These are phyloP conservation scores for Ophiostoma ips DNA, from an alignment of 2,329 filamentous ascomycete species.

Conservation along the genomic window DNA sequence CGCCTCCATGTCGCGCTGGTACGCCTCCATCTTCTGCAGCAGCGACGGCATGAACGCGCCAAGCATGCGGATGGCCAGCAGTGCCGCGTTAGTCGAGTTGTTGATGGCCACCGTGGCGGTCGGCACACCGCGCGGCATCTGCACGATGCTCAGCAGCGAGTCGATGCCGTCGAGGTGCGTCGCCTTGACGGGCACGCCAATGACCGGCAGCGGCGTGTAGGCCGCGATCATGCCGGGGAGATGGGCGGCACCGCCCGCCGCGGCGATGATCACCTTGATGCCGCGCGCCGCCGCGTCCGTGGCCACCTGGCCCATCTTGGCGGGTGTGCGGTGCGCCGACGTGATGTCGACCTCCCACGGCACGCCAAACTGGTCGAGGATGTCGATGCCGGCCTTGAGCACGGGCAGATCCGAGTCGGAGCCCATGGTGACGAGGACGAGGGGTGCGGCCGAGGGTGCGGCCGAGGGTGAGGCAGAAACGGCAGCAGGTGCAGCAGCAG, in stretches of 20 bases:
- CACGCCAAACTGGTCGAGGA: conserved; percentile 56
- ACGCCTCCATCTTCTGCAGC: conserved; percentile 40
- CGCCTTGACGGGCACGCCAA: conserved; percentile 64
- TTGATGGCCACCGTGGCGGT: conserved; percentile 68
- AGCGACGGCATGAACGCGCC: conserved; percentile 31
- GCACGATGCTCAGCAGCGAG: conserved; percentile 57
- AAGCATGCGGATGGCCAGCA: conserved; percentile 13
- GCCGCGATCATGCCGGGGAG: conserved; percentile 64
- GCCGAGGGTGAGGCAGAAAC: neutral
- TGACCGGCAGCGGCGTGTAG: conserved; percentile 58
- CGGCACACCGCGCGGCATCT: conserved; percentile 46
- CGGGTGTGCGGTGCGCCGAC: conserved; percentile 63
- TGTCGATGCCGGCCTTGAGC: conserved; percentile 49
- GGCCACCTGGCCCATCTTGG: conserved; percentile 55
- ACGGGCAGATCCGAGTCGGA: conserved; percentile 65
- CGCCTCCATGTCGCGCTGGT: conserved; percentile 44
- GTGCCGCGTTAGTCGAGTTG: conserved; percentile 57
- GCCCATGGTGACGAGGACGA: conserved; percentile 72
- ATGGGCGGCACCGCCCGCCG: conserved; percentile 60
- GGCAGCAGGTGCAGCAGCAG: conserved; percentile 3
- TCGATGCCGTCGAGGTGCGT: conserved; percentile 60
- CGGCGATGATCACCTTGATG: conserved; percentile 62
- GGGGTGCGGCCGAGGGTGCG: conserved; percentile 26
- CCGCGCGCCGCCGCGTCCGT: conserved; percentile 48
- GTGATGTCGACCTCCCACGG: conserved; percentile 63